Evolutionary conservation across 2,329 filamentous ascomycete genomes (phyloP), one percentile per base, ranked within the genome.

Genomic region (Xylariomycetidae sp.): DNA sequence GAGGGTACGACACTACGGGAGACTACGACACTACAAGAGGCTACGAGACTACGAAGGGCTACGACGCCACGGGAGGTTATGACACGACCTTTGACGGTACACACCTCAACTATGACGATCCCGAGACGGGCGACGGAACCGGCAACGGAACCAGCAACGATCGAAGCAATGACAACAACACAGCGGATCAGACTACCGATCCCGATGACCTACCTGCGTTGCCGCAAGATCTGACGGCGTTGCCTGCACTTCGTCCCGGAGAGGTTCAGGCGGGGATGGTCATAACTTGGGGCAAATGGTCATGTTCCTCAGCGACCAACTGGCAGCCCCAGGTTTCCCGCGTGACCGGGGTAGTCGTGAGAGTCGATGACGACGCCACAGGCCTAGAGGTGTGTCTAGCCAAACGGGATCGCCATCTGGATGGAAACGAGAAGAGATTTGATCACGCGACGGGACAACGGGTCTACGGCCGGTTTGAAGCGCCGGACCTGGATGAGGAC

Each of bases 381-480:
- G 41, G 53, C 0, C 54, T 94, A 12, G 64, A 70, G 15, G 62
- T 94, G 4, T 66, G 71, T 9, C 69, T 94, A 3, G 86, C 88
- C 3, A 71, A 72, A 41, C 74, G 85, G 17, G 85, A 94, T 51
- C 66, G 82, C 30, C 60, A 71, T 10, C 59, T 70, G 5, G 70
- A 74, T 34, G 55, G 67, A 39, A 74, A 70, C 33, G 65, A 79
- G 42, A 81, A 74, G 49, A 56, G 62, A 13, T 80, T 79, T 44
- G 80, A 90, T 46, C 70, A 78, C 9, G 61, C 72, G 25, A 81
- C 83, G 0, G 88, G 87, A 1, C 69, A 83, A 41, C 73, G 87
- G 8, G 60, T 87, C 8, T 94, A 90, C 48, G 79, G 74, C 41
- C 85, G 80, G 37, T 92, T 94, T 44, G 87, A 94, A 49, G 79